Percentiles rank a stretch among this genome's conserved stretches.
phyloP scores from a whole-genome alignment of 208 protist genomes.

The Polymyxa betae region DNA sequence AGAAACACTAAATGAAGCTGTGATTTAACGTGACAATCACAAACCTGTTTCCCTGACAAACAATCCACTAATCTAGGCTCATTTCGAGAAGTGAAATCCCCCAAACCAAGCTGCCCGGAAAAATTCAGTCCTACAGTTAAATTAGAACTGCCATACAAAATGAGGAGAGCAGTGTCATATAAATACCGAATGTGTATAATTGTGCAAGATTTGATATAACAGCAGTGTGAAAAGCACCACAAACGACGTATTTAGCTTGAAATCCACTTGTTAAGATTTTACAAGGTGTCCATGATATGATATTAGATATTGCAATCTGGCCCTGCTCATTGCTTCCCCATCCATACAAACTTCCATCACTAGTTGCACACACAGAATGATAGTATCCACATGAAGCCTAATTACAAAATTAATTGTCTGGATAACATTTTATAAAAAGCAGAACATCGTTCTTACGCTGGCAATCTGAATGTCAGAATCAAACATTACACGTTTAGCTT shows the following conservation, averaged over 20 bases:
- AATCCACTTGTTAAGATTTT: not conserved
- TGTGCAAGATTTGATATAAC: not conserved
- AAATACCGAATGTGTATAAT: not conserved
- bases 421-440: not conserved
- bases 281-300: not conserved
- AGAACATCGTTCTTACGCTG: not conserved
- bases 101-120: constrained; percentile 33
- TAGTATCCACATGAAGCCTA: constrained; percentile 1
- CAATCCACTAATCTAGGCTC: not conserved
- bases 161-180: not conserved
- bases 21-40: not conserved
- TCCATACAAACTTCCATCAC: not conserved
- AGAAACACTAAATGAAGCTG: not conserved
- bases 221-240: constrained; percentile 17
- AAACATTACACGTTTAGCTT: not conserved
- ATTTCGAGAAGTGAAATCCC: not conserved
- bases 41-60: not conserved
- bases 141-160: not conserved
- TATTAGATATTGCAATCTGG: not conserved
- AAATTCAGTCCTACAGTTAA: not conserved
- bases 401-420: not conserved
- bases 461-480: not conserved
- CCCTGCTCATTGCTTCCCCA: constrained; percentile 14
- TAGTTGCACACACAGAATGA: not conserved
- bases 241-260: not conserved